These are phyloP conservation scores for Phialocephala subalpina DNA, from an alignment of 2,329 filamentous ascomycete species.

Conservation along the genomic window DNA sequence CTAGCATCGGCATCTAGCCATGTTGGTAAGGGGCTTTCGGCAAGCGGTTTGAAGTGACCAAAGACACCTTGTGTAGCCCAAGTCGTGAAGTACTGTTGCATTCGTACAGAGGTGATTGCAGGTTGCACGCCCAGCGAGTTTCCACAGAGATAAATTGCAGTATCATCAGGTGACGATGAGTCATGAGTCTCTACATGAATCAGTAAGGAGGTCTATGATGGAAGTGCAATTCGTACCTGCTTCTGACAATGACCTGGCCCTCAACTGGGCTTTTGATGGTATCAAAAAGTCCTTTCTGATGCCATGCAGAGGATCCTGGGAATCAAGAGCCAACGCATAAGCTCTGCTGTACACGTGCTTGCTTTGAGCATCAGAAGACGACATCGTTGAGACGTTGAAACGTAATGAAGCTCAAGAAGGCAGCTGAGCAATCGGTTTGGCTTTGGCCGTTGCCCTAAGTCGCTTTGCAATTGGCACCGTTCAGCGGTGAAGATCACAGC, in stretches of 20 bases:
- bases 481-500: constrained; percentile 23
- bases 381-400: constrained; percentile 38
- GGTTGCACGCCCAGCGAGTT: constrained; percentile 83
- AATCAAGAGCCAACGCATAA: constrained; percentile 57
- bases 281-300: constrained; percentile 79
- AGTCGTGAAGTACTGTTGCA: constrained; percentile 73
- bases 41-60: constrained; percentile 74
- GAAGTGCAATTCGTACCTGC: constrained; percentile 30
- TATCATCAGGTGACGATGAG: constrained; percentile 32
- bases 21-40: constrained; percentile 66
- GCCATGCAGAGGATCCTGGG: constrained; percentile 64
- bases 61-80: constrained; percentile 82
- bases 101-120: constrained; percentile 66
- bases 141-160: constrained; percentile 75
- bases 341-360: constrained; percentile 40
- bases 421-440: constrained; percentile 26
- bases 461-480: constrained; percentile 14
- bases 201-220: constrained; percentile 12
- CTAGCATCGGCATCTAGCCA: constrained; percentile 78
- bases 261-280: constrained; percentile 76
- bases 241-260: constrained; percentile 50
- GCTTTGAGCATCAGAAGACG: constrained; percentile 26
- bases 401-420: constrained; percentile 34
- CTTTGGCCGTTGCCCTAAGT: constrained; percentile 2
- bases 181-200: constrained; percentile 32